phyloP scores from a whole-genome alignment of 2,329 filamentous ascomycete species.

The Ceratocystiopsis minuta region DNA sequence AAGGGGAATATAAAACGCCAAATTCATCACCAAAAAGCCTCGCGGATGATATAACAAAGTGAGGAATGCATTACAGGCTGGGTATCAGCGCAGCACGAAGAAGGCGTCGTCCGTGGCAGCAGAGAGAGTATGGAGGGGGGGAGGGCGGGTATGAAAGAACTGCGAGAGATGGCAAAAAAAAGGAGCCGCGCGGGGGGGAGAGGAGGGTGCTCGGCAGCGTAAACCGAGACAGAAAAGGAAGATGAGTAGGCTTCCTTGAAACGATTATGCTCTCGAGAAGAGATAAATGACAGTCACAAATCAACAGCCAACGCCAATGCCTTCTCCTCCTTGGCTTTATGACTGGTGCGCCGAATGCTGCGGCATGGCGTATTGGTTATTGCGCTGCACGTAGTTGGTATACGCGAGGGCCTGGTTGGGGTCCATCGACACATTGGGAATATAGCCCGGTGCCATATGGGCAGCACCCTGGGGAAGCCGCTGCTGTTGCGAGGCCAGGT shows the following conservation, averaged over 20 bases:
- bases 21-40: conserved; percentile 6
- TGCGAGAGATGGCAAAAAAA: no score
- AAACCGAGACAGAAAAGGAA: background rate
- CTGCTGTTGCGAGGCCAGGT: conserved; percentile 50
- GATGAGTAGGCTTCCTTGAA: background rate
- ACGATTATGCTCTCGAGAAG: no score
- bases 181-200: conserved; percentile 9
- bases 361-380: conserved; percentile 62
- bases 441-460: conserved; percentile 47
- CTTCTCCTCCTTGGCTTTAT: conserved; percentile 20
- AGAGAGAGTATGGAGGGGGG: background rate
- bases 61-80: conserved; percentile 36
- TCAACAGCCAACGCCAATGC: background rate
- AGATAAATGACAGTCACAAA: background rate
- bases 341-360: conserved; percentile 70
- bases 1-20: conserved; percentile 4
- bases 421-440: conserved; percentile 48
- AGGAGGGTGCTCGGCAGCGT: background rate
- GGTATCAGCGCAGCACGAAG: conserved; percentile 31
- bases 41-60: conserved; percentile 4
- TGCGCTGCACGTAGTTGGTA: conserved; percentile 62
- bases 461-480: conserved; percentile 39
- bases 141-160: background rate
- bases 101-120: conserved; percentile 3
- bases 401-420: conserved; percentile 68